phyloP scores from a whole-genome alignment of 2,329 filamentous ascomycete species.

The Penicillium vulpinum region DNA sequence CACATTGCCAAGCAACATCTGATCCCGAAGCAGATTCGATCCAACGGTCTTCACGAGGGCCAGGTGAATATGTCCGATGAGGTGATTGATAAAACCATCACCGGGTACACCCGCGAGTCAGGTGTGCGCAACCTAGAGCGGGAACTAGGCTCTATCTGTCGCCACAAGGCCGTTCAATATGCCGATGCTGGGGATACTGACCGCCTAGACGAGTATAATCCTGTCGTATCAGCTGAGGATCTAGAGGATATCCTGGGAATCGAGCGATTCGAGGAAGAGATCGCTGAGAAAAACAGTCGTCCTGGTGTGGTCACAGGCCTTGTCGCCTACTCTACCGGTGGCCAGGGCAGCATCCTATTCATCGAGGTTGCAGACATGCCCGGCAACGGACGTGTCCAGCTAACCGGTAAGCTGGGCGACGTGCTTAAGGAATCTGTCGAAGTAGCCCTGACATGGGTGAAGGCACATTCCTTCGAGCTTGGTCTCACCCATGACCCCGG shows the following conservation, averaged over 20 bases:
- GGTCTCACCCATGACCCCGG: constrained; percentile 76
- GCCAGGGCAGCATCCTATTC: constrained; percentile 94
- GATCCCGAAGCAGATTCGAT: constrained; percentile 91
- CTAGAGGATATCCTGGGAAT: constrained; percentile 89
- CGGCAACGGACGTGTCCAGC: constrained; percentile 83
- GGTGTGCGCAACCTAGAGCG: constrained; percentile 95
- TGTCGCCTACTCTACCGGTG: constrained; percentile 89
- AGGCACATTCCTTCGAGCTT: constrained; percentile 89
- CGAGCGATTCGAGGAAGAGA: constrained; percentile 92
- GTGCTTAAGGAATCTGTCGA: constrained; percentile 97
- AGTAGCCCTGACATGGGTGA: constrained; percentile 95
- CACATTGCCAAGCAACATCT: constrained; percentile 91
- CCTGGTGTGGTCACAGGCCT: constrained; percentile 95
- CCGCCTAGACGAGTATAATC: constrained; percentile 68
- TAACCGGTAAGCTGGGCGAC: constrained; percentile 94
- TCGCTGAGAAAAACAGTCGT: constrained; percentile 77
- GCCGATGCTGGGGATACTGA: constrained; percentile 82
- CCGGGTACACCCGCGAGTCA: constrained; percentile 92
- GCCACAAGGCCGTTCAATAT: constrained; percentile 91
- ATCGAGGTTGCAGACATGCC: constrained; percentile 99
- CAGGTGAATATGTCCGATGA: constrained; percentile 77
- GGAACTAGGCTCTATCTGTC: constrained; percentile 91
- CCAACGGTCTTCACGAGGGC: constrained; percentile 76
- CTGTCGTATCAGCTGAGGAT: constrained; percentile 72
- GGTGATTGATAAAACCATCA: constrained; percentile 92